A percentile compares a stretch with the other conserved stretches of the same genome.
These are phyloP conservation scores for Vitis hybrid DNA, from an alignment of 177 flowering plant genomes.

Conservation along the genomic window DNA sequence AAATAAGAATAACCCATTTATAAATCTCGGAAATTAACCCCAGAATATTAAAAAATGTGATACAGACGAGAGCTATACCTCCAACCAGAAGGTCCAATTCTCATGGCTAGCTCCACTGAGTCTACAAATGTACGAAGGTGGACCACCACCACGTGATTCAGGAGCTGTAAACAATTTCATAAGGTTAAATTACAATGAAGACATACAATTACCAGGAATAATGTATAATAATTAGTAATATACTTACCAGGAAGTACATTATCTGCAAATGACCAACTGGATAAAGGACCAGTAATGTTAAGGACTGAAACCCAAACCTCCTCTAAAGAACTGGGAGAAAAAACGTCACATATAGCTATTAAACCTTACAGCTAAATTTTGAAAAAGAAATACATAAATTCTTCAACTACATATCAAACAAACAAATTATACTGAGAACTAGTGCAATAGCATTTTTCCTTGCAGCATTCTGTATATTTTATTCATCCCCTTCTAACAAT, in stretches of 20 bases:
- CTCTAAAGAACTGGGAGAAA: conserved; percentile 61
- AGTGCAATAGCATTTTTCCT: too few relatives aligned
- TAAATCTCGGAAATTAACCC: neutral
- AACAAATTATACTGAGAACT: too few relatives aligned
- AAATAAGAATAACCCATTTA: neutral
- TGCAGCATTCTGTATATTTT: too few relatives aligned
- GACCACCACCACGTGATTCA: conserved; percentile 58
- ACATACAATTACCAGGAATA: neutral
- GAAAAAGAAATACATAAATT: neutral
- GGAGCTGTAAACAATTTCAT: conserved; percentile 55
- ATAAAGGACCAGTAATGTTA: conserved; percentile 91
- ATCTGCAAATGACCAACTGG: conserved; percentile 92
- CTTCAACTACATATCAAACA: too few relatives aligned
- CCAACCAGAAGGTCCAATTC: conserved; percentile 96
- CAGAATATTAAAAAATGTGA: neutral
- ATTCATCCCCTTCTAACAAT: too few relatives aligned
- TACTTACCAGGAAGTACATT: conserved; percentile 63
- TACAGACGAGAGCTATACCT: conserved; percentile 45
- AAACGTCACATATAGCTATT: conserved; percentile 7
- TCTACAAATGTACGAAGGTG: conserved; percentile 81
- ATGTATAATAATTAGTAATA: neutral
- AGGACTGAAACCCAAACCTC: conserved; percentile 96
- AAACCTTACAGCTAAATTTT: neutral
- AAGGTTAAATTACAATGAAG: conserved; percentile 2
- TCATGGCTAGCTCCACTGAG: conserved; percentile 71